Evolutionary conservation across 495 filamentous ascomycete species (phyloP), one percentile per base, ranked within the genome.

Genomic region (Ramalina peruviana): DNA sequence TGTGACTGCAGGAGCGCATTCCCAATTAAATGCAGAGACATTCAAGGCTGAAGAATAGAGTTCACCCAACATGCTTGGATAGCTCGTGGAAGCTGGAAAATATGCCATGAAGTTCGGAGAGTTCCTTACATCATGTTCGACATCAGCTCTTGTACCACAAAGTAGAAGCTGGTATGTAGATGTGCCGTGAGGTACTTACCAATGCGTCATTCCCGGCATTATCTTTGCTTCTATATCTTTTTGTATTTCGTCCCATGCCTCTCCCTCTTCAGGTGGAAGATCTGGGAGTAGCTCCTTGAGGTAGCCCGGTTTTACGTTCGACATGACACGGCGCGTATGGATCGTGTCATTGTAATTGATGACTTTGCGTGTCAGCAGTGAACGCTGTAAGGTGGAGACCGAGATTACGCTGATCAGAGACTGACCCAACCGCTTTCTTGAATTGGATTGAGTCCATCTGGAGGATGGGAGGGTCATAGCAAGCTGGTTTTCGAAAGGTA

Each of bases 81-180:
- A 95, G 36, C 80, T 81, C 48, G 81, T 81, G 30, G 75, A 76
- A 20, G 86, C 86, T 12, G 90, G 86, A 65, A 85, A 97, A 77
- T 89, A 97, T 33, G 90, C 90, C 74, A 94, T 83, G 73, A 93
- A 97, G 65, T 90, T 89, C 1, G 90, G 90, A 2, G 81, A 84
- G 61, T 94, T 20, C 52, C 52, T 54, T 17, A 4, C 3, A 5
- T 23, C 4, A 13, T 41, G 13, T 20, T 20, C 19, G 2, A 20
- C 19, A 20, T 20, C 19, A 20, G 19, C 19, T 20, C 19, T 20
- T 20, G 19, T 20, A 20, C 19, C 19, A 20, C 19, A 20, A 20
- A 20, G 19, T 20, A 20, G 19, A 20, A 20, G 19, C 19, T 20
- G 19, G 19, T 20, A 20, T 20, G 19, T 20, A 20, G 19, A 1